A percentile compares a stretch with the other conserved stretches of the same genome.
Conservation (phyloP, 2,329 filamentous ascomycete genomes). For the Xylaria arbuscula region DNA sequence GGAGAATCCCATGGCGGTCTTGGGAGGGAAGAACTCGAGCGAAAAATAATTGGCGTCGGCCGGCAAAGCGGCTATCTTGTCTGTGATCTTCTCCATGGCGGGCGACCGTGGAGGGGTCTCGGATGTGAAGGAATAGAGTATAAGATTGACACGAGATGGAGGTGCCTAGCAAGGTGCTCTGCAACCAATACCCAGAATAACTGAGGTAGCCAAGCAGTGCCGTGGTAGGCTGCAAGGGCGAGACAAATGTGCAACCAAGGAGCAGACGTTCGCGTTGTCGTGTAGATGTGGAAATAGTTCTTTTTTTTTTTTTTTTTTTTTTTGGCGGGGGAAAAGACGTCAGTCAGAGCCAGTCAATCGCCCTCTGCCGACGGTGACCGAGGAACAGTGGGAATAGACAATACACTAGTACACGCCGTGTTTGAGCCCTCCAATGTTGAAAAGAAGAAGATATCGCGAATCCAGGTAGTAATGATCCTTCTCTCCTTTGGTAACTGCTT, state of each 20-base stretch:
- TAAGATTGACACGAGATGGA: neutral
- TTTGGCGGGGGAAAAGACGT: constrained; percentile 26
- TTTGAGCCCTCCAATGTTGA: neutral
- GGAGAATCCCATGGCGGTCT: constrained; percentile 93
- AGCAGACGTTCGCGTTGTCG: constrained; percentile 3
- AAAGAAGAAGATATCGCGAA: neutral
- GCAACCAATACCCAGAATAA: neutral
- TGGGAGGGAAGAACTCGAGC: constrained; percentile 98
- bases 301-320: constrained; percentile 7
- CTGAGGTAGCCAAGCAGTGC: neutral
- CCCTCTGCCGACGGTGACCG: constrained; percentile 2
- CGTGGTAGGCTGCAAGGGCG: neutral
- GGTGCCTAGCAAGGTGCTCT: neutral
- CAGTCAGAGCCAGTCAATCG: neutral
- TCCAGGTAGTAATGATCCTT: neutral
- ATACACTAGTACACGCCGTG: neutral
- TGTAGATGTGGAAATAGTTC: constrained; percentile 9
- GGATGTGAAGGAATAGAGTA: neutral
- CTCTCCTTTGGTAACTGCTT: neutral
- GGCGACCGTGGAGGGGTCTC: neutral
- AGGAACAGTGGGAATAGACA: neutral
- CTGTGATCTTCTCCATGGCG: constrained; percentile 86
- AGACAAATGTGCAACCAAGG: constrained; percentile 1
- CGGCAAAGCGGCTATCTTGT: constrained; percentile 92
- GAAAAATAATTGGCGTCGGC: constrained; percentile 88